These are phyloP conservation scores for Aspergillus leporis DNA, from an alignment of 495 filamentous ascomycete genomes.

Conservation along the genomic window DNA sequence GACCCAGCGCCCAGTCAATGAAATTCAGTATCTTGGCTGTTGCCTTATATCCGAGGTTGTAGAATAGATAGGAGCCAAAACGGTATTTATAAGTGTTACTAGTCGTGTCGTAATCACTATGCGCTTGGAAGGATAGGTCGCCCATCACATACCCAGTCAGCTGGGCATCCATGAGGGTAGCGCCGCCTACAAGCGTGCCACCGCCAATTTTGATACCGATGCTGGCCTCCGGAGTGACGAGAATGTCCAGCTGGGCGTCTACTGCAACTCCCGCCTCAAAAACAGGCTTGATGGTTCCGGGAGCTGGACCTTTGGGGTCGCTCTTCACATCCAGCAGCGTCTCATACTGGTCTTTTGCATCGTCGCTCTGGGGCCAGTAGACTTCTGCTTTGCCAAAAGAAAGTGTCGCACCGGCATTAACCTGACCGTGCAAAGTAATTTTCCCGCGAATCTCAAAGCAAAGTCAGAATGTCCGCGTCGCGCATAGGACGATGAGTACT, in stretches of 20 bases:
- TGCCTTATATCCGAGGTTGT: constrained; percentile 27
- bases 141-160: constrained; percentile 20
- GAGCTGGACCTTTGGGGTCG: constrained; percentile 12
- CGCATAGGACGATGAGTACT: not conserved
- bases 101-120: constrained; percentile 9
- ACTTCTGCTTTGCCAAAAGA: constrained; percentile 30
- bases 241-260: constrained; percentile 22
- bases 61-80: constrained; percentile 25
- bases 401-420: constrained; percentile 22
- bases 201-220: constrained; percentile 28
- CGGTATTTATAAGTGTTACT: constrained; percentile 7
- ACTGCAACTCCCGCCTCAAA: constrained; percentile 25
- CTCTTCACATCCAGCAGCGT: constrained; percentile 12
- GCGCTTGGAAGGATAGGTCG: constrained; percentile 24
- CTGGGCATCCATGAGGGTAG: constrained; percentile 26
- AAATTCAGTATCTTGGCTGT: constrained; percentile 23
- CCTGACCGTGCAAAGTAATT: constrained; percentile 20
- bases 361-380: constrained; percentile 32
- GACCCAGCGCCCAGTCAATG: constrained; percentile 19
- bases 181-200: constrained; percentile 18
- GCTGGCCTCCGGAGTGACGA: constrained; percentile 24
- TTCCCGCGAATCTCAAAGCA: constrained; percentile 14
- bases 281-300: constrained; percentile 18
- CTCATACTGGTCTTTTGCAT: constrained; percentile 14
- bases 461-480: not conserved